These are phyloP conservation scores for Rubus parviflorus DNA, from an alignment of 306 rosid genomes.

Conservation along the genomic window DNA sequence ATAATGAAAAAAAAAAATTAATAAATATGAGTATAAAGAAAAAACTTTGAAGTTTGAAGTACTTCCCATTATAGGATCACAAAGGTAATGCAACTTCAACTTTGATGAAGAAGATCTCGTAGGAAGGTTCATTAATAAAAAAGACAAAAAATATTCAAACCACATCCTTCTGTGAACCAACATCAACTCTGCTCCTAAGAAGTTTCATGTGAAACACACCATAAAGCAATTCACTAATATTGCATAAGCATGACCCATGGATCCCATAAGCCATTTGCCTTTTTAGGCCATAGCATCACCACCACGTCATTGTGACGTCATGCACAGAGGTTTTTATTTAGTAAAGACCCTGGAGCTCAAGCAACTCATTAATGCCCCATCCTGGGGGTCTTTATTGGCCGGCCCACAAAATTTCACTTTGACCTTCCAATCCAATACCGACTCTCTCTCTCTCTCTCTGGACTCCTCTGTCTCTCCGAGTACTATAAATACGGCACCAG, in stretches of 20 bases:
- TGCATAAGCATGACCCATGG: slow-evolving; percentile 15
- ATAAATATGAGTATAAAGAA: too few relatives aligned
- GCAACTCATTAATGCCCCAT: slow-evolving; percentile 23
- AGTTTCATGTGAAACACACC: not conserved
- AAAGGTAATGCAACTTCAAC: not conserved
- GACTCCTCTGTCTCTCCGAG: not conserved
- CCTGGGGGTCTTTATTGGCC: slow-evolving; percentile 41
- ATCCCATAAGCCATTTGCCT: not conserved
- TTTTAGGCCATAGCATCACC: slow-evolving; percentile 39
- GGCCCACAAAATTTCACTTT: slow-evolving; percentile 37
- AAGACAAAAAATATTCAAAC: not conserved
- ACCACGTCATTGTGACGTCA: slow-evolving; percentile 64
- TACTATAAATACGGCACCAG: slow-evolving; percentile 31
- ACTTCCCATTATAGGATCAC: not conserved
- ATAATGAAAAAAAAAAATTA: too few relatives aligned
- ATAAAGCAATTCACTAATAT: not conserved
- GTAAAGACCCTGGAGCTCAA: slow-evolving; percentile 33
- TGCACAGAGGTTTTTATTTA: not conserved
- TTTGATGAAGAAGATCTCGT: not conserved
- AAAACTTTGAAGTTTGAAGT: too few relatives aligned
- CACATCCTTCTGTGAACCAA: not conserved
- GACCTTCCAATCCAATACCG: slow-evolving; percentile 34
- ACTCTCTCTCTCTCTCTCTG: not conserved
- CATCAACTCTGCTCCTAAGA: not conserved
- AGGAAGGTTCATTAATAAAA: not conserved